phyloP scores from a whole-genome alignment of 2,329 filamentous ascomycete species.

The Ceratocystis huliohia region DNA sequence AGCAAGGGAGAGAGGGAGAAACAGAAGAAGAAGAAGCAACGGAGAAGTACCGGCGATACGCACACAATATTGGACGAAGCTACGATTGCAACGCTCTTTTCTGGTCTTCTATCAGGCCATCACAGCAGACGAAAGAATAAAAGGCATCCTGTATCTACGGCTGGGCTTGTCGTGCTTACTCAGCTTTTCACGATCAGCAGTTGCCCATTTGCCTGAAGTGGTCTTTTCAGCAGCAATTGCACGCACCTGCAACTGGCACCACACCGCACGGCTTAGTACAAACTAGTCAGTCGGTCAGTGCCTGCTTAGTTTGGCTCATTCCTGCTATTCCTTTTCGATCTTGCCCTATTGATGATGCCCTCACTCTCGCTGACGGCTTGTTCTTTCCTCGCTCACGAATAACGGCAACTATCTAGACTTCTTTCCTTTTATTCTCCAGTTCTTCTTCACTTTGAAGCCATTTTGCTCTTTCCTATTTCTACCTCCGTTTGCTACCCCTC shows the following conservation, averaged over 20 bases:
- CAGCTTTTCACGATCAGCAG: background rate
- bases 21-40: background rate
- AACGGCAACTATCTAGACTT: slow-evolving; percentile 6
- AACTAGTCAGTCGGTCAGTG: background rate
- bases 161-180: background rate
- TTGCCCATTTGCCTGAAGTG: background rate
- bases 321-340: background rate
- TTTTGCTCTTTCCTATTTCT: slow-evolving; percentile 5
- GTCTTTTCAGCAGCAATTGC: background rate
- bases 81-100: background rate
- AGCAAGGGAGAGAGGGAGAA: background rate
- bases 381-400: slow-evolving; percentile 5
- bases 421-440: slow-evolving; percentile 5
- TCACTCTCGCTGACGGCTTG: background rate
- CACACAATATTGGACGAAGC: background rate
- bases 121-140: background rate
- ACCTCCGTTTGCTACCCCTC: background rate
- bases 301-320: background rate
- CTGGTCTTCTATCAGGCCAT: background rate
- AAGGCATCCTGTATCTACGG: background rate
- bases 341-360: background rate
- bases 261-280: background rate
- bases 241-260: background rate
- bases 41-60: background rate
- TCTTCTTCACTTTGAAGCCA: background rate